phyloP scores from a whole-genome alignment of 78 protist species.

The Tieghemostelium lacteum region DNA sequence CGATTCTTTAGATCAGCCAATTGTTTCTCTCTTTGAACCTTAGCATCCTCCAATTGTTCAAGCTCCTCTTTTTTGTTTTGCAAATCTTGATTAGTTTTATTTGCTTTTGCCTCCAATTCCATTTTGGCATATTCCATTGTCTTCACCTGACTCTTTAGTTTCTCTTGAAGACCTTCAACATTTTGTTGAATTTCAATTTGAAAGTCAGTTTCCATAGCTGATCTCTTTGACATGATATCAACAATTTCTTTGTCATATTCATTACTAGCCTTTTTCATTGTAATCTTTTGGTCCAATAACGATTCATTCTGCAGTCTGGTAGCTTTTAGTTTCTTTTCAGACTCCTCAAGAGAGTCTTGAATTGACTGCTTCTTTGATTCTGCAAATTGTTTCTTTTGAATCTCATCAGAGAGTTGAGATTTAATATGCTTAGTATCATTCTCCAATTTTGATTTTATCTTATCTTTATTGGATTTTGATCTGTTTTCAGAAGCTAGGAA shows the following conservation, averaged over 20 bases:
- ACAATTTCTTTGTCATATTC: slow-evolving; percentile 32
- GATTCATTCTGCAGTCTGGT: neutral
- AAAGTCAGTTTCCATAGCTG: neutral
- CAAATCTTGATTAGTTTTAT: neutral
- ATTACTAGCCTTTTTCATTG: neutral
- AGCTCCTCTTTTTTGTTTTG: neutral
- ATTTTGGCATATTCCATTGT: neutral
- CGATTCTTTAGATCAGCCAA: neutral
- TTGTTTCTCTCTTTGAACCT: neutral
- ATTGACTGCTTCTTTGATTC: neutral
- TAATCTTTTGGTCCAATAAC: neutral
- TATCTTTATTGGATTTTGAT: slow-evolving; percentile 9
- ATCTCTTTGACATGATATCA: neutral
- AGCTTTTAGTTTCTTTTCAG: neutral
- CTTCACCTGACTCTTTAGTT: neutral
- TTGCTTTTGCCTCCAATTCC: neutral
- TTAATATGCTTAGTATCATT: slow-evolving; percentile 49
- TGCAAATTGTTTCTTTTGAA: neutral
- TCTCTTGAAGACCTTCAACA: neutral
- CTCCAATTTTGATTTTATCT: slow-evolving; percentile 51
- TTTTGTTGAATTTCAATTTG: slow-evolving; percentile 11
- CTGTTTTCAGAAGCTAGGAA: slow-evolving; percentile 22
- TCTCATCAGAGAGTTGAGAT: slow-evolving; percentile 7
- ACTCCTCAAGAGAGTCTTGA: neutral
- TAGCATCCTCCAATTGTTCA: slow-evolving; percentile 7